Conservation (phyloP, 305 asterid genomes). For the Solanum chacoense region DNA sequence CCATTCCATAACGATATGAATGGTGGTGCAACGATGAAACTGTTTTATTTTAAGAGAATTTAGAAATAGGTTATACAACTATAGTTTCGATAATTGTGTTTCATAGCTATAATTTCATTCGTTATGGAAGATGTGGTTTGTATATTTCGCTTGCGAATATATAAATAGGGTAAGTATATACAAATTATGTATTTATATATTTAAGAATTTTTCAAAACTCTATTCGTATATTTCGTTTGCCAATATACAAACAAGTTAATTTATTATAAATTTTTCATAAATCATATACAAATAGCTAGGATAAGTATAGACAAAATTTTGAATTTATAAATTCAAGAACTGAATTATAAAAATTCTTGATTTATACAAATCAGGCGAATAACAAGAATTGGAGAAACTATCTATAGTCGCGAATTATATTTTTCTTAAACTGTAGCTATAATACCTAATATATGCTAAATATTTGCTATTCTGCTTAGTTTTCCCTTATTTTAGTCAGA, state of each 20-base stretch:
- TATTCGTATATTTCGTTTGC: neutral
- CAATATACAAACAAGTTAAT: too few species aligned
- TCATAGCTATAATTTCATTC: rapidly evolving
- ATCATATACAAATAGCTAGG: rapidly evolving
- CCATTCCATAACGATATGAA: neutral
- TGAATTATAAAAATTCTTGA: rapidly evolving
- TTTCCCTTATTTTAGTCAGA: rapidly evolving
- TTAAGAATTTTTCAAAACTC: rapidly evolving
- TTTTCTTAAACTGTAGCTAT: neutral
- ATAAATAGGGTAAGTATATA: rapidly evolving
- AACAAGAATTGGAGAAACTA: too few species aligned
- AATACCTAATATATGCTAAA: neutral
- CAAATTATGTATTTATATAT: too few species aligned
- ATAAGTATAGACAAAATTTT: too few species aligned
- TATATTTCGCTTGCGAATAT: neutral
- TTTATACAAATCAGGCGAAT: rapidly evolving
- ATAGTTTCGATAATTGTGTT: rapidly evolving
- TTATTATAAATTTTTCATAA: too few species aligned
- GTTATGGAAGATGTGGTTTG: rapidly evolving
- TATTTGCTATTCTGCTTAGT: neutral
- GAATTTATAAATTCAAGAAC: too few species aligned
- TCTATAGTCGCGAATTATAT: too few species aligned
- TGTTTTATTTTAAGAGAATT: too few species aligned
- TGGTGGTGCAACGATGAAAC: neutral
- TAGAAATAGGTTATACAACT: rapidly evolving